Base-by-base conservation (phyloP, 352 stramenopile genomes). In the Phytopythium boreale region DNA sequence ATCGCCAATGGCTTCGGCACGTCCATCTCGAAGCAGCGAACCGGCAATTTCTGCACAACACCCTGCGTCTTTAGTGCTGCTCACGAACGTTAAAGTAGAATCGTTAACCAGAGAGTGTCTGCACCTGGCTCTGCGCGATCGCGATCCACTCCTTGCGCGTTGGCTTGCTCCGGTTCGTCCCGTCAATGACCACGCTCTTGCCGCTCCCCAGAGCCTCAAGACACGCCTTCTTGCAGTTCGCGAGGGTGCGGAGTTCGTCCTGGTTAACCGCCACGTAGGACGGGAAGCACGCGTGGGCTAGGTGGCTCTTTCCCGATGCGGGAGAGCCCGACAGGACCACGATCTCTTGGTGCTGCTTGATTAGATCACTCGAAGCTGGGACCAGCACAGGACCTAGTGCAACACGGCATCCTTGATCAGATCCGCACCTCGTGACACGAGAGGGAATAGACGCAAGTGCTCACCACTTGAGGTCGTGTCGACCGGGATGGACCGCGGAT, bases 151-250 rank as follows among this genome's bases (percentile, higher is more conserved):
- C 80, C 43, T 77, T 81, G 29, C 89, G 79, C 14, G 74, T 64
- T 12, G 84, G 77, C 24, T 60, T 34, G 27, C 92, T 83, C 19
- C 82, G 79, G 64, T 97, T 97, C 14, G 89, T 97, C 58, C 79
- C 91, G 69, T 97, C 91, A 36, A 97, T 70, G 22, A 96, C 70
- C 34, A 97, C 82, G 68, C 82, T 97, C 52, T 84, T 82, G 26
- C 83, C 77, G 24, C 75, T 53, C 4, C 70, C 61, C 24, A 97
- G 77, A 0, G 72, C 72, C 51, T 88, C 78, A 11, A 77, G 55
- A 26, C 81, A 89, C 36, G 69, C 81, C 20, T 76, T 79, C 51
- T 87, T 88, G 72, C 91, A 97, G 56, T 90, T 94, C 3, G 69
- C 62, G 31, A 82, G 60, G 8, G 84, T 96, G 57, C 90, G 89